Evolutionary conservation across 2,329 filamentous ascomycete genomes (phyloP), one percentile per base, ranked within the genome.

Genomic region (Cadophora sp.): DNA sequence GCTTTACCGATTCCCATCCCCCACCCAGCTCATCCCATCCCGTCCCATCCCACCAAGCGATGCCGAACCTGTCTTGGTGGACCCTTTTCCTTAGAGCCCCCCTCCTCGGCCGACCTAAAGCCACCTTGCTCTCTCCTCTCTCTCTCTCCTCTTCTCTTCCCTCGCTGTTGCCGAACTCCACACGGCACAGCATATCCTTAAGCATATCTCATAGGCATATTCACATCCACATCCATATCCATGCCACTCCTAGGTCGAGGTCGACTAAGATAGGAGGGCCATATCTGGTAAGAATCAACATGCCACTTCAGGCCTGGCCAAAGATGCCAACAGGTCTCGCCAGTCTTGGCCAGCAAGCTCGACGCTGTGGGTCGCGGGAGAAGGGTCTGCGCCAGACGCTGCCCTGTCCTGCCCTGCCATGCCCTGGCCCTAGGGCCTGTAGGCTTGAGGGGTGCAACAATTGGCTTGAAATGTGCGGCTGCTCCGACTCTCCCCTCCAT

Each of bases 281-380:
- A 43, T 18, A 41, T 43, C 36, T 58, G 33, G 33, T 36, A 24
- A 22, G 5, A 33, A 33, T 53, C 36, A n/a, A 41, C 53, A 58
- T 58, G 53, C 53, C 53, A 58, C 33, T 41, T 64, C 55, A 22
- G 39, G 62, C 20, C 51, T 47, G 62, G 62, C 39, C 62, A 39
- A 47, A 18, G 8, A 33, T 60, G 22, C 41, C 39, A 60, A 36
- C 16, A 14, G 20, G 36, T 11, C 56, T 59, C 24, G 41, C 22
- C 39, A 6, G 18, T 39, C 20, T 8, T n/a, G 30, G 53, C 16
- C 33, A 11, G 36, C 22, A 22, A 18, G 16, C 4, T 45, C 39
- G 36, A 56, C n/a, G 51, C 30, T 61, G 59, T 62, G 59, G 59
- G 59, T 51, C 59, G 27, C 39, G 39, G 56, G 24, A 59, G 47